Percentiles rank a stretch among this genome's conserved stretches.
These are phyloP conservation scores for Tylopilus felleus DNA, from an alignment of 768 basidiomycete species.

Conservation along the genomic window DNA sequence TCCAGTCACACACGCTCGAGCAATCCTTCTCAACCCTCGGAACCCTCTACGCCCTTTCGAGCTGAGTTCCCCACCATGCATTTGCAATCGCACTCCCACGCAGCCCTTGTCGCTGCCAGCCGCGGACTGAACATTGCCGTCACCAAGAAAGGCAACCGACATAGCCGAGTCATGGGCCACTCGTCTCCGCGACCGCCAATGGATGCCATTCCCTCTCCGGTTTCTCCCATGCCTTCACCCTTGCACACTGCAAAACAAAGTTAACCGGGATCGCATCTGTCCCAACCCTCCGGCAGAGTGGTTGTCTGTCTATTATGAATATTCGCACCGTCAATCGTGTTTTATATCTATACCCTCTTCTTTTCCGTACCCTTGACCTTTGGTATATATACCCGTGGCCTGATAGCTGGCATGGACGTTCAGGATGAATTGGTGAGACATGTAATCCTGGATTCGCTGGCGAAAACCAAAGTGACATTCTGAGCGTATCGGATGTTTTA, in stretches of 20 bases:
- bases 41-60: constrained; percentile 16
- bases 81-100: constrained; percentile 47
- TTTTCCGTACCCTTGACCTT: constrained; percentile 5
- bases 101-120: constrained; percentile 59
- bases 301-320: constrained; percentile 4
- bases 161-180: constrained; percentile 63
- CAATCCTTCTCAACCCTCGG: constrained; percentile 28
- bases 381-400: constrained; percentile 23
- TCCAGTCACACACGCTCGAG: constrained; percentile 41
- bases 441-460: background rate
- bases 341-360: constrained; percentile 28
- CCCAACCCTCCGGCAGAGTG: background rate
- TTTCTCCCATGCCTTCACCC: constrained; percentile 17
- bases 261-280: constrained; percentile 6
- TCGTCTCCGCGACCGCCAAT: constrained; percentile 41
- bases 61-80: constrained; percentile 32
- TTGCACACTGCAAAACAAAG: constrained; percentile 26
- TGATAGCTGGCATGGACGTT: constrained; percentile 3
- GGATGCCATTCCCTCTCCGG: constrained; percentile 12
- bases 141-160: constrained; percentile 56
- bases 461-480: background rate
- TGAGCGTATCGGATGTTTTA: no score
- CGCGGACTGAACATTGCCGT: constrained; percentile 69
- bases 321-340: constrained; percentile 16
- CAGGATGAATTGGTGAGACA: background rate